Evolutionary conservation across 2,329 filamentous ascomycete species (phyloP), one percentile per base, ranked within the genome.

Genomic region (Scorias spongiosa): DNA sequence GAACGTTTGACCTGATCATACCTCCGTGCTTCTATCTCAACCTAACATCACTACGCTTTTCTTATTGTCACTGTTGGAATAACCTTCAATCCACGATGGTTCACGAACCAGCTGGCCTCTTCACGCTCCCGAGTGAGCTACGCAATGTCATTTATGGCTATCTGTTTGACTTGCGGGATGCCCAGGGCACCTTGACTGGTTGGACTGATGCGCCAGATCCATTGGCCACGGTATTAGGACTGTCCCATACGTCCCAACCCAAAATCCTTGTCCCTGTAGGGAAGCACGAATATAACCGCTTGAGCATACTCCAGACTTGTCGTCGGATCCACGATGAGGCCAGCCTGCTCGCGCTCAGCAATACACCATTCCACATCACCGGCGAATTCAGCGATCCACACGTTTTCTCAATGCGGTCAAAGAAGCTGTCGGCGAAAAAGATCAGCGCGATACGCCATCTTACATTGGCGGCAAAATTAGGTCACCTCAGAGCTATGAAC

Each of bases 401-500:
- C 10, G 26, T 46, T 41, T 61, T 63, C 50, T 46, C 49, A 34
- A 39, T 48, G 11, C 55, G 49, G 18, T 49, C 52, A 2, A 43
- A 44, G 5, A 32, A 44, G 1, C 50, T 59, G 2, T 46, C 46
- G 2, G 37, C 46, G 2, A 30, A 51, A 2, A 51, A 57, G 37
- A 36, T 60, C 20, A 41, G 42, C 29, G 51, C 57, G 1, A 51
- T 63, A 43, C 51, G 54, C 12, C 54, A 59, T 45, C 47, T 63
- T n/a, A 57, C 54, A 9, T 49, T 63, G 12, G 52, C 53, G 10
- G 59, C 60, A 4, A 52, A 53, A 4, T 57, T 61, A 42, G 48
- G 44, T 29, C 49, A 56, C 20, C 47, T 63, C 6, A 52, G 59
- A 32, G 55, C 57, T 10, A 40, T 63, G 29, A 62, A 62, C 43